Evolutionary conservation across 805 yeast species (phyloP).

Genomic region (Yamadazyma olivae): DNA sequence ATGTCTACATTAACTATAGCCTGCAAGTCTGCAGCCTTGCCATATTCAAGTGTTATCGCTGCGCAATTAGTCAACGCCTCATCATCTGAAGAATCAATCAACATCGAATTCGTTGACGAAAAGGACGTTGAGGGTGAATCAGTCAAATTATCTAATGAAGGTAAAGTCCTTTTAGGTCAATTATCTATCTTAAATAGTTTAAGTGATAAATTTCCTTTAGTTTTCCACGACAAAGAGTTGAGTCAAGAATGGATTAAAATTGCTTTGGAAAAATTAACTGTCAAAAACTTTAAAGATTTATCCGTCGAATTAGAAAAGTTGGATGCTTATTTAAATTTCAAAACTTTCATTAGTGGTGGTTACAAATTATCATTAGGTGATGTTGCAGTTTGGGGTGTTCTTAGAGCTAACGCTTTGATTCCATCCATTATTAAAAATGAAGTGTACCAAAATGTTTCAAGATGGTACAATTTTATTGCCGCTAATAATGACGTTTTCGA

Average conservation of each 20-base stretch:
- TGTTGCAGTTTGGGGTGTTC: conserved; percentile 87
- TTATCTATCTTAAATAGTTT: conserved; percentile 47
- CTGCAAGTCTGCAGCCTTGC: conserved; percentile 81
- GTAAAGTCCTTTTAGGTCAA: conserved; percentile 40
- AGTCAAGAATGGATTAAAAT: conserved; percentile 64
- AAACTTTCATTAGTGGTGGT: conserved; percentile 58
- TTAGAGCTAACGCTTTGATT: conserved; percentile 90
- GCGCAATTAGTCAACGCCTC: conserved; percentile 64
- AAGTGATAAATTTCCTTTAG: conserved; percentile 50
- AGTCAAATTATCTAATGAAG: conserved; percentile 44
- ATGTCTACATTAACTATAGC: conserved; percentile 63
- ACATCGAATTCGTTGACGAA: conserved; percentile 68
- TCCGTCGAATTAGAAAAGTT: conserved; percentile 73
- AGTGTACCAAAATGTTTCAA: conserved; percentile 78
- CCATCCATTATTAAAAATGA: conserved; percentile 86
- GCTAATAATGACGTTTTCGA: conserved; percentile 69
- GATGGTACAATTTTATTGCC: conserved; percentile 88
- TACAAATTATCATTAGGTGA: conserved; percentile 72
- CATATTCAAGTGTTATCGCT: conserved; percentile 76
- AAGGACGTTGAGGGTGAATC: conserved; percentile 47
- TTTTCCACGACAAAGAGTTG: conserved; percentile 31
- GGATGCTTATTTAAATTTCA: conserved; percentile 79
- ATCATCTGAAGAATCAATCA: conserved; percentile 43
- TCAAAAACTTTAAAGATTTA: conserved; percentile 86
- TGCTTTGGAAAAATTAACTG: conserved; percentile 64